phyloP scores from a whole-genome alignment of 805 yeast genomes.

The Metschnikowia bowlesiae region DNA sequence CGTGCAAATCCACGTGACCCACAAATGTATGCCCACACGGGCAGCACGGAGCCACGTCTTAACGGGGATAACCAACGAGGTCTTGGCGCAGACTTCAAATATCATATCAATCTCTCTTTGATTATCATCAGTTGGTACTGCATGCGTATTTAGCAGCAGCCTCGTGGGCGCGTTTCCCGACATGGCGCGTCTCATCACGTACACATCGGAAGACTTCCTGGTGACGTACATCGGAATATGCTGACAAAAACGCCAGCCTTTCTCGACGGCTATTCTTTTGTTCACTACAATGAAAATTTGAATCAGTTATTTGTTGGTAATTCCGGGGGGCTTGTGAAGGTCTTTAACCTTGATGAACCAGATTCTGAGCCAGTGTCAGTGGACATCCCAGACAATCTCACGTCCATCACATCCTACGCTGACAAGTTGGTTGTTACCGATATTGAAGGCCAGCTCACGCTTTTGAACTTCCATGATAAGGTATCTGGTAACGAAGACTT shows the following conservation, averaged over 20 bases:
- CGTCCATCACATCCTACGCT: slow-evolving; percentile 32
- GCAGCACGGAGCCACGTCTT: too few species aligned
- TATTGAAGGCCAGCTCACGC: slow-evolving; percentile 37
- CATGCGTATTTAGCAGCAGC: not conserved
- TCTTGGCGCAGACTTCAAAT: not conserved
- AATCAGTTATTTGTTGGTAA: slow-evolving; percentile 48
- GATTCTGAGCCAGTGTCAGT: slow-evolving; percentile 59
- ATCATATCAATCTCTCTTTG: not conserved
- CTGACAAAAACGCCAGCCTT: slow-evolving; percentile 32
- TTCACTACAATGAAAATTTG: slow-evolving; percentile 20
- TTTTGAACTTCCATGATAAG: slow-evolving; percentile 1
- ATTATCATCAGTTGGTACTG: not conserved
- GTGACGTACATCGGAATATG: slow-evolving; percentile 4
- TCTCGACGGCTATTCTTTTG: slow-evolving; percentile 39
- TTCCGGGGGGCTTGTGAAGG: slow-evolving; percentile 50
- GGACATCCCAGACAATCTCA: slow-evolving; percentile 46
- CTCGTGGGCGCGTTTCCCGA: not conserved
- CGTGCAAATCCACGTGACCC: not conserved
- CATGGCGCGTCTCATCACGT: slow-evolving; percentile 1
- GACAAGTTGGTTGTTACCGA: slow-evolving; percentile 31
- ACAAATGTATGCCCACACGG: too few species aligned
- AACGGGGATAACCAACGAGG: not conserved
- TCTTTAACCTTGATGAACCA: slow-evolving; percentile 43
- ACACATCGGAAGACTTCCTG: not conserved
- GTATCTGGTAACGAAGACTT: slow-evolving; percentile 26